phyloP scores from a whole-genome alignment of 2,329 filamentous ascomycete species.

The Stachybotrys echinatus region DNA sequence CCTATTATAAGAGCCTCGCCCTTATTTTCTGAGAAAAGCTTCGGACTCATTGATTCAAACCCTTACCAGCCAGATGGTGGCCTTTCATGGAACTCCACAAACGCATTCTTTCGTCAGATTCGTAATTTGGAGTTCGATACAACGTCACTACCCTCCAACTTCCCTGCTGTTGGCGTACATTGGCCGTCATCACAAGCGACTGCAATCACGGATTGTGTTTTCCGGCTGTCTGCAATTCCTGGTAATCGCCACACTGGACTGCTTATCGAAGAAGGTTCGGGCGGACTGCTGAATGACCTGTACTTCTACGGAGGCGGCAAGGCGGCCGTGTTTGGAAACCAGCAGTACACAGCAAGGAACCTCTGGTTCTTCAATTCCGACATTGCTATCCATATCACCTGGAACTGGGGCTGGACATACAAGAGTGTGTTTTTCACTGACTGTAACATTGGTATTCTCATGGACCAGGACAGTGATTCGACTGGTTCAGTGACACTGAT shows the following conservation, averaged over 20 bases:
- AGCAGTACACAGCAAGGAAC: slow-evolving; percentile 69
- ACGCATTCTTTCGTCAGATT: slow-evolving; percentile 55
- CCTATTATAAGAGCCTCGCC: slow-evolving; percentile 50
- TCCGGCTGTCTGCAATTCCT: slow-evolving; percentile 39
- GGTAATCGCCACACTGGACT: slow-evolving; percentile 51
- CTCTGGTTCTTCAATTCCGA: slow-evolving; percentile 59
- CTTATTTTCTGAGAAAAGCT: slow-evolving; percentile 35
- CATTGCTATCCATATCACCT: slow-evolving; percentile 66
- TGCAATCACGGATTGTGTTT: slow-evolving; percentile 52
- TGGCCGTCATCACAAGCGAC: slow-evolving; percentile 65
- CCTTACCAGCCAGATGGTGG: slow-evolving; percentile 33
- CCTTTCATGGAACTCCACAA: slow-evolving; percentile 48
- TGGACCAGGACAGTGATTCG: slow-evolving; percentile 46
- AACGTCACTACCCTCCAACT: slow-evolving; percentile 40
- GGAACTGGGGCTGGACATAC: slow-evolving; percentile 75
- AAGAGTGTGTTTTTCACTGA: slow-evolving; percentile 59
- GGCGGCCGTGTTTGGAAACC: slow-evolving; percentile 54
- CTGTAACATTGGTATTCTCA: slow-evolving; percentile 62
- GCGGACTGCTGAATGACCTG: slow-evolving; percentile 64
- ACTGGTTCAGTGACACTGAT: slow-evolving; percentile 73
- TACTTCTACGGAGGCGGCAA: slow-evolving; percentile 65
- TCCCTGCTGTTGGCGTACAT: slow-evolving; percentile 50
- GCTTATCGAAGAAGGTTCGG: slow-evolving; percentile 59
- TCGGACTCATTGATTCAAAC: slow-evolving; percentile 43
- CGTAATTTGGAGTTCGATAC: slow-evolving; percentile 53